phyloP scores from a whole-genome alignment of 1,284 basidiomycete species.

The Mycena citricolor region DNA sequence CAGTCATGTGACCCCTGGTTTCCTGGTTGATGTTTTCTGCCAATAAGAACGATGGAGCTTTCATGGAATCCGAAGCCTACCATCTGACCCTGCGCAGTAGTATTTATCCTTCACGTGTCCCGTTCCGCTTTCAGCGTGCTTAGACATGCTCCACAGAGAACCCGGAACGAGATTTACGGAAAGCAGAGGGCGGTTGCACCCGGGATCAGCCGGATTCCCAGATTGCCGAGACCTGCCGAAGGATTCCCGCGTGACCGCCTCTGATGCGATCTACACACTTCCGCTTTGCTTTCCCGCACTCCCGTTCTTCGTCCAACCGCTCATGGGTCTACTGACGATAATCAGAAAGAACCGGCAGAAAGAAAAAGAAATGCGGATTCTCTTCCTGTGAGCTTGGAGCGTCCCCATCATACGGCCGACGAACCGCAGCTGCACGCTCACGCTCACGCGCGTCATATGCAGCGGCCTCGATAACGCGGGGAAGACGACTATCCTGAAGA shows the following conservation, averaged over 20 bases:
- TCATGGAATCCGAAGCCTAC: no score
- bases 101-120: no score
- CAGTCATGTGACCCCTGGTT: no score
- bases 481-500: constrained; percentile 97
- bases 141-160: no score
- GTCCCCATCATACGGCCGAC: constrained; percentile 11
- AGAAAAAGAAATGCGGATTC: constrained; percentile 92
- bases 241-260: background rate
- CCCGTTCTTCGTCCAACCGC: constrained; percentile 5
- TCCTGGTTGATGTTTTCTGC: no score
- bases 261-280: background rate
- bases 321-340: constrained; percentile 92
- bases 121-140: no score
- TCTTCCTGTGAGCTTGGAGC: constrained; percentile 77
- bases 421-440: constrained; percentile 19
- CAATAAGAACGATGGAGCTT: no score
- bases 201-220: background rate
- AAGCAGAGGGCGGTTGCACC: background rate
- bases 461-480: constrained; percentile 99
- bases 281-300: background rate
- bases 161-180: background rate
- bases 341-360: constrained; percentile 96
- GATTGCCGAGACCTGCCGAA: background rate
- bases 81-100: no score
- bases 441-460: constrained; percentile 22